Base-by-base conservation (phyloP, 495 filamentous ascomycete species). In the Penicillium macrosclerotiorum region DNA sequence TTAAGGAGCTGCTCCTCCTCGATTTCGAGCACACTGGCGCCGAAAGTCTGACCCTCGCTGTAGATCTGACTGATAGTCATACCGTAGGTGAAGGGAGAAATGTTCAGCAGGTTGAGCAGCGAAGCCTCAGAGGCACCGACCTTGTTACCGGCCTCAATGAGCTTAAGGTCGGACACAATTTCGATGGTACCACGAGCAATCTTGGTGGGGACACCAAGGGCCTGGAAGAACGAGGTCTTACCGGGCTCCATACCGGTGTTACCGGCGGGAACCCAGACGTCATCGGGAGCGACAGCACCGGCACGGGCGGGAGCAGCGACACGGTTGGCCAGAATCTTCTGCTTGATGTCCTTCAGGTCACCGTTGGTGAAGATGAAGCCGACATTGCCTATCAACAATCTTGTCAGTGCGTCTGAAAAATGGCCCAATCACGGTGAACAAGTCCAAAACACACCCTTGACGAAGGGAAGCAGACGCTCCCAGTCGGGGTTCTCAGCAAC, bases 141-240 rank as follows among this genome's bases (percentile, higher is more conserved):
- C 79, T 96, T 96, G 78, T 29, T 76, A 45, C 85, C 85, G 50
- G 88, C 83, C 77, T 95, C 89, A 74, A 96, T 86, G 62, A 99
- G 85, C 87, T 96, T 97, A 64, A 99, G 78, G 64, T 99, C 93
- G 60, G 85, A 82, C 42, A 90, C 95, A 72, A 99, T 99, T 91
- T 99, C 93, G 71, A 99, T 97, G 78, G 93, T 99, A 90, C 93
- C 93, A 95, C 93, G 94, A 63, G 93, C 93, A 76, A 99, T 99
- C 88, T 99, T 99, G 79, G 93, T 99, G 68, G 93, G 93, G 73
- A 99, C 89, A 88, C 93, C 93, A 71, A 99, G 94, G 66, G 93
- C 93, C 82, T 99, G 93, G 90, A 99, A 99, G 90, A 99, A 99
- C 60, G 93, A 96, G 60, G 93, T 99, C 86, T 99, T 99, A 75